Evolutionary conservation across 805 yeast species (phyloP).

Genomic region (Candida awuae): DNA sequence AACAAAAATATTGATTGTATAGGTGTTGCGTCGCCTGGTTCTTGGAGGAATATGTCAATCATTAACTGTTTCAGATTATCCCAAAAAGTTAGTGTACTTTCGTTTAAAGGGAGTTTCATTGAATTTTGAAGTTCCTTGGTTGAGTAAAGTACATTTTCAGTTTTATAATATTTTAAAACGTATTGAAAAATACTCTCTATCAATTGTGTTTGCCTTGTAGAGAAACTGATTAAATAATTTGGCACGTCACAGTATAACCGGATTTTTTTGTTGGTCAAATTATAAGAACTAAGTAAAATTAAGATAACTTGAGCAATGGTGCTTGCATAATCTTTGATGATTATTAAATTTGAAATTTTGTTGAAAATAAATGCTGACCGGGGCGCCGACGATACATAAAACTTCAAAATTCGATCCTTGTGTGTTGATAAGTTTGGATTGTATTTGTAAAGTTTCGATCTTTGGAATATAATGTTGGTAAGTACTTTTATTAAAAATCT

Average conservation of each 20-base stretch:
- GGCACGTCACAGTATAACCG: background rate
- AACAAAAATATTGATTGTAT: constrained; percentile 3
- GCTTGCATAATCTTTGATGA: constrained; percentile 1
- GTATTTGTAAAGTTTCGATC: constrained; percentile 1
- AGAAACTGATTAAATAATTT: constrained; percentile 1
- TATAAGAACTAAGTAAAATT: constrained; percentile 1
- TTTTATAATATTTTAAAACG: background rate
- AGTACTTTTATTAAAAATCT: background rate
- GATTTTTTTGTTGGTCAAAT: background rate
- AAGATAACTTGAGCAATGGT: constrained; percentile 1
- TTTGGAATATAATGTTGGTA: background rate
- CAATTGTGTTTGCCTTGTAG: background rate
- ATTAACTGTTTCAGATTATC: background rate
- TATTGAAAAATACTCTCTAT: background rate
- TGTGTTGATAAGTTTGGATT: background rate
- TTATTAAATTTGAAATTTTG: background rate
- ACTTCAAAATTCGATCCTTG: constrained; percentile 1
- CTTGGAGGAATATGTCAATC: constrained; percentile 2
- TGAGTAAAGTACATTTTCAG: no score
- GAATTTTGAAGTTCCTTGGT: no score
- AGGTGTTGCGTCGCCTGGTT: background rate
- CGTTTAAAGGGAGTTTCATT: background rate
- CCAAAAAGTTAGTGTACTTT: background rate
- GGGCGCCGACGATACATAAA: constrained; percentile 2
- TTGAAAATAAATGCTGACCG: constrained; percentile 1